A percentile compares a stretch with the other conserved stretches of the same genome.
These are phyloP conservation scores for Penicillium subrubescens DNA, from an alignment of 495 filamentous ascomycete genomes.

Conservation along the genomic window DNA sequence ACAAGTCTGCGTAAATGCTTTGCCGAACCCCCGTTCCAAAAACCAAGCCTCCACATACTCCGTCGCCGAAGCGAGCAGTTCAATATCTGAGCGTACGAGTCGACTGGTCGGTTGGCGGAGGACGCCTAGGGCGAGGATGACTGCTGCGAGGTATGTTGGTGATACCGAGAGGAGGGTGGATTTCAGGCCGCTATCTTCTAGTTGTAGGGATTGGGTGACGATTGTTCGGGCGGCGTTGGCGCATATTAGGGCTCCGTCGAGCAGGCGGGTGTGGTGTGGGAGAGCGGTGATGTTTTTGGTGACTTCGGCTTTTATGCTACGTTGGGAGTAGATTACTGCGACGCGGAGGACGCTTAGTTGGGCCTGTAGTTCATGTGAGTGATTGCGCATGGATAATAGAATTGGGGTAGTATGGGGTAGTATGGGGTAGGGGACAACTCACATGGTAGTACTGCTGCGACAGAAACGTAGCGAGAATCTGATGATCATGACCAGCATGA, in stretches of 20 bases:
- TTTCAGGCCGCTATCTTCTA: not conserved
- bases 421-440: not conserved
- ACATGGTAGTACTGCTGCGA: constrained; percentile 4
- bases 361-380: not conserved
- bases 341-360: constrained; percentile 13
- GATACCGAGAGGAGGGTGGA: not conserved
- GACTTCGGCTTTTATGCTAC: not conserved
- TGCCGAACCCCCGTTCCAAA: not conserved
- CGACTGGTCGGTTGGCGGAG: not conserved
- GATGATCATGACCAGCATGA: not conserved
- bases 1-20: not conserved
- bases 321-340: constrained; percentile 9
- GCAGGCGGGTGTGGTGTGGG: not conserved
- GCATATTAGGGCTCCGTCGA: not conserved
- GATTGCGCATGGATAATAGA: not conserved
- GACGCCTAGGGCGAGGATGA: not conserved
- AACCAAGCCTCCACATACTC: not conserved
- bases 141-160: not conserved
- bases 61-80: not conserved
- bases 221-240: not conserved
- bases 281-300: not conserved
- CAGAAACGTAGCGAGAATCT: not conserved
- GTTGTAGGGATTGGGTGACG: not conserved
- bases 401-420: too few relatives aligned
- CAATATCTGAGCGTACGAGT: not conserved